These are phyloP conservation scores for Candida nemodendra DNA, from an alignment of 805 yeast species.

Conservation along the genomic window DNA sequence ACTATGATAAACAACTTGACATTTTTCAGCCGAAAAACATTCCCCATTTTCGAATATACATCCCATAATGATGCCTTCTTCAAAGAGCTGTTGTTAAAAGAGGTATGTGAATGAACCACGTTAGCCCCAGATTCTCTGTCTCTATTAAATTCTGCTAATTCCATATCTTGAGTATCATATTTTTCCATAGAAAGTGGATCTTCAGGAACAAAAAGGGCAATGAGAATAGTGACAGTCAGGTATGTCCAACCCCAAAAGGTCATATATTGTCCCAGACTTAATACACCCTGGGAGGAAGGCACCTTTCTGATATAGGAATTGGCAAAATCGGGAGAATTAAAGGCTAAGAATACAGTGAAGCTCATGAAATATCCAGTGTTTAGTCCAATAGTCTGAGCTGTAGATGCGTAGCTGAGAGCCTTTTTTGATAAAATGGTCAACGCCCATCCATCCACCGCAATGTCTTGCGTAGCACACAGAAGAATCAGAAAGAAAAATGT, in stretches of 20 bases:
- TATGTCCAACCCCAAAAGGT: conserved; percentile 74
- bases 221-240: conserved; percentile 59
- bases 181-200: conserved; percentile 52
- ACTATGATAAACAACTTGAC: conserved; percentile 73
- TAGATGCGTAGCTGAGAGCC: conserved; percentile 86
- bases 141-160: conserved; percentile 21
- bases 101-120: conserved; percentile 28
- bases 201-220: conserved; percentile 65
- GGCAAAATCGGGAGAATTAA: conserved; percentile 90
- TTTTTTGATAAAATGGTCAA: conserved; percentile 76
- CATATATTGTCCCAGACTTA: conserved; percentile 74
- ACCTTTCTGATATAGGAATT: conserved; percentile 70
- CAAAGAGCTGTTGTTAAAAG: conserved; percentile 13
- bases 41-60: conserved; percentile 65
- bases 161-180: conserved; percentile 18
- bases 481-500: conserved; percentile 77
- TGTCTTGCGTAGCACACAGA: conserved; percentile 95
- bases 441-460: conserved; percentile 99
- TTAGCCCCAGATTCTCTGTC: conserved; percentile 15
- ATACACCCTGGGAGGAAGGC: conserved; percentile 63
- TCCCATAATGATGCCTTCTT: conserved; percentile 38
- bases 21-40: conserved; percentile 65
- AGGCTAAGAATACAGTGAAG: conserved; percentile 86
- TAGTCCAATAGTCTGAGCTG: conserved; percentile 95
- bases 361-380: conserved; percentile 90